Evolutionary conservation across 495 filamentous ascomycete genomes (phyloP).

Genomic region (Aspergillus taichungensis): DNA sequence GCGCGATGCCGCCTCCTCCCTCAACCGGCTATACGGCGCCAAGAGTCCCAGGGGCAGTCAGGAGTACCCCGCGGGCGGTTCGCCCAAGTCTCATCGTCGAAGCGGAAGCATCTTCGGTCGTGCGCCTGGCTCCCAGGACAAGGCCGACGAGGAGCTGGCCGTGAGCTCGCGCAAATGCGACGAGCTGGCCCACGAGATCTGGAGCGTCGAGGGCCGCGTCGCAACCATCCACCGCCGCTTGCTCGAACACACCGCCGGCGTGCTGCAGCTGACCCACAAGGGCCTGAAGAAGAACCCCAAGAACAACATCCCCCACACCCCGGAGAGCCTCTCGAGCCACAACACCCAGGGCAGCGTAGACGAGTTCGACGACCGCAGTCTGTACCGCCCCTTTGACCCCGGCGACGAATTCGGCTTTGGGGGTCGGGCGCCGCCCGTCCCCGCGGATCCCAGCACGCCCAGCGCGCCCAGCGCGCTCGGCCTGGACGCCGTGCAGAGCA

Average conservation of each 20-base stretch:
- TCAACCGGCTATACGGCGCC: slow-evolving; percentile 65
- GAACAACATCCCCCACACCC: slow-evolving; percentile 49
- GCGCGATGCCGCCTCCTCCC: slow-evolving; percentile 80
- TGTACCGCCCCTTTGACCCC: slow-evolving; percentile 65
- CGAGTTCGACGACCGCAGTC: slow-evolving; percentile 70
- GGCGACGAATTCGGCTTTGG: slow-evolving; percentile 44
- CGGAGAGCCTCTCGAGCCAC: slow-evolving; percentile 57
- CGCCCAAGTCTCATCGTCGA: slow-evolving; percentile 18
- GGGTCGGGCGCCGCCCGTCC: slow-evolving; percentile 1
- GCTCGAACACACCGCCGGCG: slow-evolving; percentile 84
- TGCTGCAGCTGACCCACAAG: slow-evolving; percentile 81
- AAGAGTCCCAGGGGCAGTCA: slow-evolving; percentile 33
- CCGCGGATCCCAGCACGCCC: too few species aligned
- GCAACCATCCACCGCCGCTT: slow-evolving; percentile 63
- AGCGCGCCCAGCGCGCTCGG: slow-evolving; percentile 6
- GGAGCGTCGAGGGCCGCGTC: slow-evolving; percentile 60
- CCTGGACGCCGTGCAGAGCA: slow-evolving; percentile 42
- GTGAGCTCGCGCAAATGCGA: slow-evolving; percentile 75
- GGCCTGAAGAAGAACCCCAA: slow-evolving; percentile 42
- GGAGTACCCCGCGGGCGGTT: slow-evolving; percentile 21
- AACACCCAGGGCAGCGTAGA: slow-evolving; percentile 35
- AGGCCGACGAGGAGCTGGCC: slow-evolving; percentile 66
- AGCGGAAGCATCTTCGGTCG: slow-evolving; percentile 46
- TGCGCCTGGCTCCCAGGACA: slow-evolving; percentile 26
- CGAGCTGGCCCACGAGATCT: slow-evolving; percentile 71